Conservation (phyloP, 2,329 filamentous ascomycete genomes). For the Aspergillus sp. region DNA sequence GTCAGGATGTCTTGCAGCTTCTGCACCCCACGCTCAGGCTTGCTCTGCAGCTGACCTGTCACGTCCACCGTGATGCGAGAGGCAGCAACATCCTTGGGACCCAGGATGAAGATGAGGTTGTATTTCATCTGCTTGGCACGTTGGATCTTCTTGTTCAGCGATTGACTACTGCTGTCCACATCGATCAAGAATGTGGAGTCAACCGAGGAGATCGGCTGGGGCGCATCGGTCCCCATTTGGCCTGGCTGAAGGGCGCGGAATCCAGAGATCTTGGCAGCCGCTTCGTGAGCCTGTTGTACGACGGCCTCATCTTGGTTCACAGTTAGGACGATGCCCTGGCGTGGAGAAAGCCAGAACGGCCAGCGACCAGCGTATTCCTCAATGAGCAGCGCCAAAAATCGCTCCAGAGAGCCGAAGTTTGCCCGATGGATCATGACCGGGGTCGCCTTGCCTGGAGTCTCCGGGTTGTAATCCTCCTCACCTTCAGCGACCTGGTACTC, state of each 20-base stretch:
- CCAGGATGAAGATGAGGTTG: slow-evolving; percentile 72
- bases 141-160: slow-evolving; percentile 68
- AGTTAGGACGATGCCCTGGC: slow-evolving; percentile 73
- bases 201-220: slow-evolving; percentile 47
- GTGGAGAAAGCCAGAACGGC: slow-evolving; percentile 86
- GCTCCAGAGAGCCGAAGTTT: slow-evolving; percentile 79
- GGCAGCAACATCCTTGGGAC: slow-evolving; percentile 63
- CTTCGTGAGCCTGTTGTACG: slow-evolving; percentile 50
- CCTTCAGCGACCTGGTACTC: slow-evolving; percentile 63
- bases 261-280: slow-evolving; percentile 54
- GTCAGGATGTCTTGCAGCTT: slow-evolving; percentile 31
- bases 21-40: slow-evolving; percentile 32
- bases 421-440: slow-evolving; percentile 85
- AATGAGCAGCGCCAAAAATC: slow-evolving; percentile 80
- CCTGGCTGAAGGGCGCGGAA: slow-evolving; percentile 33
- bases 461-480: slow-evolving; percentile 42
- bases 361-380: slow-evolving; percentile 79
- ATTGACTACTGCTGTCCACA: slow-evolving; percentile 64
- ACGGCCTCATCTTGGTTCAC: slow-evolving; percentile 59
- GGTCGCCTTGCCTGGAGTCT: slow-evolving; percentile 58
- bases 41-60: slow-evolving; percentile 46
- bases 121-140: slow-evolving; percentile 74
- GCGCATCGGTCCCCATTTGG: slow-evolving; percentile 27
- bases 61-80: slow-evolving; percentile 54
- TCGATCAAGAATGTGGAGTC: slow-evolving; percentile 70